Evolutionary conservation across 805 yeast genomes (phyloP), one percentile per base, ranked within the genome.

Genomic region (Saturnispora sekii): DNA sequence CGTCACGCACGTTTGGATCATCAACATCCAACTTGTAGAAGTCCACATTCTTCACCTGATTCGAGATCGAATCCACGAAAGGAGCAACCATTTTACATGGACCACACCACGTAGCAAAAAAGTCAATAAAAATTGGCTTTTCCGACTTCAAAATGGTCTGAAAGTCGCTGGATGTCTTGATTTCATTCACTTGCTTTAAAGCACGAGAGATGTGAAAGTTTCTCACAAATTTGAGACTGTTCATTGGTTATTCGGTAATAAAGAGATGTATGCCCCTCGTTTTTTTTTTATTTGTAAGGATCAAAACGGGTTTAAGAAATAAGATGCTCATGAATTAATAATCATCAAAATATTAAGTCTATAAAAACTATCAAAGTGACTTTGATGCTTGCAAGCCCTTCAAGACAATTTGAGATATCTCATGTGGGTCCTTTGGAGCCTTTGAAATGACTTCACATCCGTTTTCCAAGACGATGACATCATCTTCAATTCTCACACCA

Each of bases 401-500:
- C 51, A 75, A 72, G 21, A 90, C 94, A 51, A 93, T 86, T 52
- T 69, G 69, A 35, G 84, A 73, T 44, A 90, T 81, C 62, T 88
- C 95, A 4, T 71, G 74, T 1, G 97, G 88, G 59, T 93, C 95
- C 47, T 83, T 81, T 1, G 97, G 86, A 44, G 90, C 78, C 26
- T 74, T 72, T 2, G 96, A 90, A 44, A 90, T 67, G 54, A 85
- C 84, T 57, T 88, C 95, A 57, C 64, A 77, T 0, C 97, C 97
- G 44, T 65, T 67, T 40, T 71, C 70, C 1, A 95, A 85, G 29
- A 90, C 81, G 38, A 86, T 66, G 35, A 93, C 73, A 58, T 90
- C 97, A 60, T 90, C 98, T 64, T 90, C 98, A 46, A 90, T 87
- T 63, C 98, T 77, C 5, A 90, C 96, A 38, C 98, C 98, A n/a